These are phyloP conservation scores for Hagleromyces aurorensis DNA, from an alignment of 805 yeast genomes.

Conservation along the genomic window DNA sequence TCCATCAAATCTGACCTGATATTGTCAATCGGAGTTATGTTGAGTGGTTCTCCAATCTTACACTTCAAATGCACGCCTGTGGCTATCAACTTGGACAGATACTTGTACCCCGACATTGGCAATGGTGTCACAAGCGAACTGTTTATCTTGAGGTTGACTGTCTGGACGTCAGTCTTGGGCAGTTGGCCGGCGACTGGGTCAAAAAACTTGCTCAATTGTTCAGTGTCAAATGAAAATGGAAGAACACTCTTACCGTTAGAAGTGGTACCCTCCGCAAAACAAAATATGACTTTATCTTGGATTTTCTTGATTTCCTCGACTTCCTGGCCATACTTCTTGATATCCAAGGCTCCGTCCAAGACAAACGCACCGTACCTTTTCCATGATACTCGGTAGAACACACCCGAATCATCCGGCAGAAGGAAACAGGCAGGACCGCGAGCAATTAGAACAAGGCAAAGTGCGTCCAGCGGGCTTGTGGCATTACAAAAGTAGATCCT, in stretches of 20 bases:
- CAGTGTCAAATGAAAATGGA: conserved; percentile 38
- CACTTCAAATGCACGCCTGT: conserved; percentile 15
- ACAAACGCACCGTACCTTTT: conserved; percentile 18
- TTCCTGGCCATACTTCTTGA: conserved; percentile 9
- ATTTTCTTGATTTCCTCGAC: conserved; percentile 14
- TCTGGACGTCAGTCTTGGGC: conserved; percentile 9
- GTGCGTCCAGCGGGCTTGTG: conserved; percentile 39
- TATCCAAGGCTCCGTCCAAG: conserved; percentile 18
- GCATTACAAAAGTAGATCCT: conserved; percentile 43
- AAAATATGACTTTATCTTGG: conserved; percentile 39
- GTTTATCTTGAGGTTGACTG: conserved; percentile 25
- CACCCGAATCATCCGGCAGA: conserved; percentile 14
- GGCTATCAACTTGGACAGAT: conserved; percentile 15
- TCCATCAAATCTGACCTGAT: conserved; percentile 31
- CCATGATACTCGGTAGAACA: conserved; percentile 12
- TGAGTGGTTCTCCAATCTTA: conserved; percentile 21
- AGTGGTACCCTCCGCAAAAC: conserved; percentile 77
- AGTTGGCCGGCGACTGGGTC: conserved; percentile 4
- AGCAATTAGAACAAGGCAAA: conserved; percentile 30
- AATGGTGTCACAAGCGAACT: conserved; percentile 32
- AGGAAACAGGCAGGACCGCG: conserved; percentile 16
- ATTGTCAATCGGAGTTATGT: conserved; percentile 19
- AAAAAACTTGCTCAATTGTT: conserved; percentile 15
- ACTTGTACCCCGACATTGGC: conserved; percentile 9
- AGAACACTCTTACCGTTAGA: conserved; percentile 75